Base-by-base conservation (phyloP, 75 land plant species). In the Pseudotsuga menziesii region DNA sequence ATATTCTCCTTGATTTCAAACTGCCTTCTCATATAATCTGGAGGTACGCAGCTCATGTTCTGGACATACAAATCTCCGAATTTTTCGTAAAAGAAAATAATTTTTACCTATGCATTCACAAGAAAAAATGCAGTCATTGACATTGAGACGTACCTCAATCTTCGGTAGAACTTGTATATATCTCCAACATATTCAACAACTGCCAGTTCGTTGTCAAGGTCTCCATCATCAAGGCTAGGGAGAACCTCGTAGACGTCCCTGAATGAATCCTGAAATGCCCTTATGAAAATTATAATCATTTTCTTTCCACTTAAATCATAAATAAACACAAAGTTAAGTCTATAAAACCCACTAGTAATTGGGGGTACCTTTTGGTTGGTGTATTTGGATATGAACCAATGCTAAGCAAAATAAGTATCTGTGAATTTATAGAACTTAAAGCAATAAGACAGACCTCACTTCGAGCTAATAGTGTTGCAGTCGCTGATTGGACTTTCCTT, bases 101-200 rank as follows among this genome's bases (percentile, higher is more conserved):
- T 20, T 4, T 57, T 29, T 57, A 76, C 17, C 56, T n/a, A 9
- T 36, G 35, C n/a, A 64, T 25, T 16, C 39, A 64, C 0, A 64
- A 41, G n/a, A n/a, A 73, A 48, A 73, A 41, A n/a, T 20, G 15
- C 16, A 0, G 35, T 29, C 7, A 13, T 64, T 3, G 4, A 32
- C 20, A 26, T 1, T 29, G 64, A 61, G 29, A 15, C 15, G 16
- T 78, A 91, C 94, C 88, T 96, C 94, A 48, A 78, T 74, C 27
- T 80, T 75, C 87, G 85, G 75, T 93, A 96, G 83, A 85, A 96
- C 73, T 88, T 89, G 82, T 94, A 96, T 4, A 96, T 88, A 69
- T 96, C 99, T 48, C 93, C 99, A 32, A 96, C 89, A 80, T 96
- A 93, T 25, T 96, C 99, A 6, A 86, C 91, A 22, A 88, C 91